Percentiles rank a stretch among this genome's conserved stretches.
These are phyloP conservation scores for Crithidia fasciculata DNA, from an alignment of 208 protist species.

Conservation along the genomic window DNA sequence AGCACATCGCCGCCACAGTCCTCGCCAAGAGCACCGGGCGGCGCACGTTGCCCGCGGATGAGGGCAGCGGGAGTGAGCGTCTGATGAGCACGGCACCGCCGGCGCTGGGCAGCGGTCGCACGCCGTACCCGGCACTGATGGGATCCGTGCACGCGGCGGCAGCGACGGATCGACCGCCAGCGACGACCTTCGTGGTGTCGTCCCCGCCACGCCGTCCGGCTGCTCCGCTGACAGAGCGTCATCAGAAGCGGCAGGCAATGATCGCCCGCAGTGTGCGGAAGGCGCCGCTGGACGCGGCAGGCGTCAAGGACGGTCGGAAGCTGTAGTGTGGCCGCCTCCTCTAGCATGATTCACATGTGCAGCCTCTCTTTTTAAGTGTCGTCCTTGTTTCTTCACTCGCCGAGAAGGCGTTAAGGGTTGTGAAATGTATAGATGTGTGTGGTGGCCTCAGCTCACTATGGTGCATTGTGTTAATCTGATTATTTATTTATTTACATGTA, in stretches of 20 bases:
- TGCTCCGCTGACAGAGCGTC: slow-evolving; percentile 33
- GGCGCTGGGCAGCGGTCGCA: slow-evolving; percentile 28
- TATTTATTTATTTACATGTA: no score
- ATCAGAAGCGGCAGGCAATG: slow-evolving; percentile 47
- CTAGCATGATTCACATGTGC: background rate
- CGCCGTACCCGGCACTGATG: slow-evolving; percentile 27
- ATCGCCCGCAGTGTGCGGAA: slow-evolving; percentile 52
- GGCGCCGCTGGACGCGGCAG: slow-evolving; percentile 20
- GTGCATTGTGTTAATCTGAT: no score
- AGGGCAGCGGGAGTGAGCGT: background rate
- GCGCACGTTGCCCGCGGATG: background rate
- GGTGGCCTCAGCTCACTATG: no score
- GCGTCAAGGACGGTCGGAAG: background rate
- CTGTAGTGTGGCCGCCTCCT: background rate
- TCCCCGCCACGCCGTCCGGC: slow-evolving; percentile 9
- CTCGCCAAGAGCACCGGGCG: background rate
- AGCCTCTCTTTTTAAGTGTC: background rate
- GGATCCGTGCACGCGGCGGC: slow-evolving; percentile 19
- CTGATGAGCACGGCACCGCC: slow-evolving; percentile 2
- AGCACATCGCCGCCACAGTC: slow-evolving; percentile 18
- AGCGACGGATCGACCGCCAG: slow-evolving; percentile 8
- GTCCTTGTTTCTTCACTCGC: background rate
- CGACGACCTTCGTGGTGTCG: slow-evolving; percentile 2
- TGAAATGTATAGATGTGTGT: no score
- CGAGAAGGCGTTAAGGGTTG: no score